Conservation (phyloP, 2,329 filamentous ascomycete genomes). For the Phialemoniopsis sp. region DNA sequence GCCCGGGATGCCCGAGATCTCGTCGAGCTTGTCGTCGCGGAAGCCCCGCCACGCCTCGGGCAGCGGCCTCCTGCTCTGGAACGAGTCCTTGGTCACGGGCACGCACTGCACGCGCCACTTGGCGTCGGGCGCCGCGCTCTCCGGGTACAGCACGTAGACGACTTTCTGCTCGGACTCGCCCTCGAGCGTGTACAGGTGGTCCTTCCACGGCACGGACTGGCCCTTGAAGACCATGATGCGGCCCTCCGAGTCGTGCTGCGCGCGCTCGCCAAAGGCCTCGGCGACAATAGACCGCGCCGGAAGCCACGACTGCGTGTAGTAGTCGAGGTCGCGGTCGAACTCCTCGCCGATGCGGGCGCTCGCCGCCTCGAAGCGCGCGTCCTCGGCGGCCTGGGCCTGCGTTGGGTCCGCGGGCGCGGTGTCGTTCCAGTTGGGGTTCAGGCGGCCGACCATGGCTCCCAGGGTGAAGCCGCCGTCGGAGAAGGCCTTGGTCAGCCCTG, state of each 20-base stretch:
- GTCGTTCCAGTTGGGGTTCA: constrained; percentile 82
- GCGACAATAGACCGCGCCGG: constrained; percentile 79
- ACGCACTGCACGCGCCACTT: constrained; percentile 96
- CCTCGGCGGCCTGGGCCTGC: constrained; percentile 69
- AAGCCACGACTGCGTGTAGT: constrained; percentile 75
- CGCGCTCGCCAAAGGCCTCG: constrained; percentile 68
- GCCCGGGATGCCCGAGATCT: constrained; percentile 63
- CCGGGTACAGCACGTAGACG: constrained; percentile 87
- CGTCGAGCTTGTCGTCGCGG: constrained; percentile 79
- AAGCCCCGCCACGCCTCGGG: constrained; percentile 91
- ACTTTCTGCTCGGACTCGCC: constrained; percentile 51
- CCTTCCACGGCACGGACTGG: constrained; percentile 88
- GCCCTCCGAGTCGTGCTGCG: constrained; percentile 57
- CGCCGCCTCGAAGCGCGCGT: constrained; percentile 73
- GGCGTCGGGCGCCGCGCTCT: constrained; percentile 67
- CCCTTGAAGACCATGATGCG: constrained; percentile 76
- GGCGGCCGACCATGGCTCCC: constrained; percentile 73
- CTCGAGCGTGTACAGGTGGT: constrained; percentile 90
- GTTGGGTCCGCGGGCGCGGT: constrained; percentile 44
- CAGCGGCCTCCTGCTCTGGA: constrained; percentile 86
- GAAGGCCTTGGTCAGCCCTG: constrained; percentile 78
- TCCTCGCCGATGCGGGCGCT: constrained; percentile 84
- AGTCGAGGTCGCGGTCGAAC: constrained; percentile 77
- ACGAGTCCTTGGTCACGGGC: constrained; percentile 78
- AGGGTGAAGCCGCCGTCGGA: constrained; percentile 79